phyloP scores from a whole-genome alignment of 2,329 filamentous ascomycete genomes.

The Fusarium setosum region DNA sequence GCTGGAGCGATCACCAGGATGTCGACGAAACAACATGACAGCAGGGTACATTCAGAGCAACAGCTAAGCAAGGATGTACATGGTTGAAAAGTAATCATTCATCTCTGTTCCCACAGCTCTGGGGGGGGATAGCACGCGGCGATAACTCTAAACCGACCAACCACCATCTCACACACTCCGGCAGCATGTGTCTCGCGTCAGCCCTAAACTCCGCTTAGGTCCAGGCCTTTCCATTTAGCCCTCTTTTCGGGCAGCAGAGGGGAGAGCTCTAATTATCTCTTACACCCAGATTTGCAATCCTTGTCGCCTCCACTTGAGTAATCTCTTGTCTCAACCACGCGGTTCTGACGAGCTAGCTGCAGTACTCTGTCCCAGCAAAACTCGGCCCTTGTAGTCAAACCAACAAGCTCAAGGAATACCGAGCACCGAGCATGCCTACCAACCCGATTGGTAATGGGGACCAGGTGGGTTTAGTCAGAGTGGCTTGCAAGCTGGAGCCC shows the following conservation, averaged over 20 bases:
- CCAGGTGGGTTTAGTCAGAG: conserved; percentile 29
- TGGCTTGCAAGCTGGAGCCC: conserved; percentile 2
- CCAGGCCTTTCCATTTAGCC: conserved; percentile 26
- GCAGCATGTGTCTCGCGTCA: conserved; percentile 17
- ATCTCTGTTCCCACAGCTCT: background rate
- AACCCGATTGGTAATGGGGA: conserved; percentile 39
- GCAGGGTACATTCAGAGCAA: background rate
- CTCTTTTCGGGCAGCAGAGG: no score
- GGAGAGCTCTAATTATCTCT: background rate
- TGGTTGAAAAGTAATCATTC: background rate
- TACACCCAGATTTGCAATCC: background rate
- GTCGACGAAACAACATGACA: background rate
- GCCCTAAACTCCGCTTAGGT: conserved; percentile 39
- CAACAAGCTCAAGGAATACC: background rate
- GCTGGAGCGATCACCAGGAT: background rate
- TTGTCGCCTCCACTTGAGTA: background rate
- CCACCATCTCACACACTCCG: conserved; percentile 2
- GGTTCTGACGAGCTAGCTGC: background rate
- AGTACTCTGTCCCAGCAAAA: background rate
- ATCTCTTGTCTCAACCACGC: background rate
- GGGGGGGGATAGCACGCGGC: conserved; percentile 25
- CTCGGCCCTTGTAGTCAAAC: no score
- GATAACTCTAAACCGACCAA: conserved; percentile 39
- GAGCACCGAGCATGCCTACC: conserved; percentile 16
- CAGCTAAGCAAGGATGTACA: background rate